phyloP scores from a whole-genome alignment of 305 asterid genomes.

The Plantago coronopus region DNA sequence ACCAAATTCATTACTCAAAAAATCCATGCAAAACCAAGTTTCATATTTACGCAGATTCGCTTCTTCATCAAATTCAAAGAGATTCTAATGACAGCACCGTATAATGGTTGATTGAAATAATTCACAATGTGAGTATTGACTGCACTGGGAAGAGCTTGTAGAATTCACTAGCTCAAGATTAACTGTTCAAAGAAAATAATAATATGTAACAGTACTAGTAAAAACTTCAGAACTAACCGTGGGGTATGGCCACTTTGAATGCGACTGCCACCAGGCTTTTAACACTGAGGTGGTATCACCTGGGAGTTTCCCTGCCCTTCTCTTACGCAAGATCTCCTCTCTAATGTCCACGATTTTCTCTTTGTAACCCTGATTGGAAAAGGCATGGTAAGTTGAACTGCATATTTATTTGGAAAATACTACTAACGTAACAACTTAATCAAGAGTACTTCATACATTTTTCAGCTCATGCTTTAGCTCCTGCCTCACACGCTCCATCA shows the following conservation, averaged over 20 bases:
- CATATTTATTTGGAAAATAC: neutral
- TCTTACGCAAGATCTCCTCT: slow-evolving; percentile 56
- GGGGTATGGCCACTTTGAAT: slow-evolving; percentile 59
- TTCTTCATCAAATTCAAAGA: too few relatives aligned
- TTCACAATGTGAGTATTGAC: too few relatives aligned
- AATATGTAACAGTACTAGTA: neutral
- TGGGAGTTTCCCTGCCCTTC: slow-evolving; percentile 61
- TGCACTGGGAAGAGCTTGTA: neutral
- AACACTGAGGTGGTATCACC: slow-evolving; percentile 54
- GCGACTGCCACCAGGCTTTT: slow-evolving; percentile 54
- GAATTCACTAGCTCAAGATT: neutral
- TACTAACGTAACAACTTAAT: neutral
- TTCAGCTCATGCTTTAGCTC: slow-evolving; percentile 59
- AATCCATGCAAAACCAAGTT: too few relatives aligned
- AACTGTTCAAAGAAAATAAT: neutral
- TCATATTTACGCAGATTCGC: too few relatives aligned
- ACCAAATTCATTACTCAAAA: too few relatives aligned
- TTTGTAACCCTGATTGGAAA: slow-evolving; percentile 44
- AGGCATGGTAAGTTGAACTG: neutral
- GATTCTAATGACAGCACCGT: too few relatives aligned
- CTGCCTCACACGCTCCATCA: slow-evolving; percentile 68
- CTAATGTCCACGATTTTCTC: slow-evolving; percentile 57
- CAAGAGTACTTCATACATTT: slow-evolving; percentile 27
- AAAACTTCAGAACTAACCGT: slow-evolving; percentile 29
- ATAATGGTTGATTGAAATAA: too few relatives aligned